Percentiles rank a stretch among this genome's conserved stretches.
These are phyloP conservation scores for Aureobasidium leucospermi DNA, from an alignment of 2,329 filamentous ascomycete genomes.

Conservation along the genomic window DNA sequence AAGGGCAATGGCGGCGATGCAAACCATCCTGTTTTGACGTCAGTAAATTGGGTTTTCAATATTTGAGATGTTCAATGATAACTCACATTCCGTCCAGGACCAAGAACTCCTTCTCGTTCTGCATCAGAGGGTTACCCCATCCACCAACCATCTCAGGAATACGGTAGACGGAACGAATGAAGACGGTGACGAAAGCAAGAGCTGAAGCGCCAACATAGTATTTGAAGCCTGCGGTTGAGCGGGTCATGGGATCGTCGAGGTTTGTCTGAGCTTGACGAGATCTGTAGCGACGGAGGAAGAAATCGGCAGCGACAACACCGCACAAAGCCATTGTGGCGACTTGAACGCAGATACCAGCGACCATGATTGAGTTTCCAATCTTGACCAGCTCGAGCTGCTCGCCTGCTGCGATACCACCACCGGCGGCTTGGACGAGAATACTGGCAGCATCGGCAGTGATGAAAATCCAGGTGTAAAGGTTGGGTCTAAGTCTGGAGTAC, in stretches of 20 bases:
- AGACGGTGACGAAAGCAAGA: slow-evolving; percentile 56
- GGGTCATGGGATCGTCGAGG: background rate
- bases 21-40: slow-evolving; percentile 35
- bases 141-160: slow-evolving; percentile 45
- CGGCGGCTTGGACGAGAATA: slow-evolving; percentile 38
- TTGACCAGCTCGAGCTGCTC: slow-evolving; percentile 26
- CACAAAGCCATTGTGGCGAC: slow-evolving; percentile 38
- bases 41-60: background rate
- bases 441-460: slow-evolving; percentile 42
- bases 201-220: slow-evolving; percentile 49
- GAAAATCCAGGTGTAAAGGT: slow-evolving; percentile 44
- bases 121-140: slow-evolving; percentile 42
- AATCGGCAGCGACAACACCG: slow-evolving; percentile 35
- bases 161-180: slow-evolving; percentile 51
- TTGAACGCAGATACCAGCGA: slow-evolving; percentile 39
- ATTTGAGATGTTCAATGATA: background rate
- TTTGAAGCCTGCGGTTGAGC: slow-evolving; percentile 34
- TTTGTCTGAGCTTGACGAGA: background rate
- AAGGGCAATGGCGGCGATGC: slow-evolving; percentile 33
- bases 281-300: slow-evolving; percentile 22
- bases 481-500: slow-evolving; percentile 35
- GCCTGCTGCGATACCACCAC: slow-evolving; percentile 35
- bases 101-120: slow-evolving; percentile 40
- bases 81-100: slow-evolving; percentile 42
- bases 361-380: slow-evolving; percentile 38